Evolutionary conservation across 163 green algal genomes (phyloP).

Genomic region (Chlorella variabilis): DNA sequence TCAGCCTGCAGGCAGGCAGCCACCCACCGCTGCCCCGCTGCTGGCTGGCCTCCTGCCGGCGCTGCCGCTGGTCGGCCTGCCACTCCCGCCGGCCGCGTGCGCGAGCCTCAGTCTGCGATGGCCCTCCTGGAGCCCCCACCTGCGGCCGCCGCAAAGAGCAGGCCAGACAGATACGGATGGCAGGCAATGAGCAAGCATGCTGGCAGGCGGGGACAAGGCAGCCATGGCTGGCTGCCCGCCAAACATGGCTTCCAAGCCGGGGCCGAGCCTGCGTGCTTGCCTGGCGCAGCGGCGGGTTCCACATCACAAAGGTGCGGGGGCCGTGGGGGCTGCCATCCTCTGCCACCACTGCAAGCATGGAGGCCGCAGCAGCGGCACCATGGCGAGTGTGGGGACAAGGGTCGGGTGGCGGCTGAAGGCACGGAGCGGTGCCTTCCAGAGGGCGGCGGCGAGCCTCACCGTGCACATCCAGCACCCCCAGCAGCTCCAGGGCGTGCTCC

Average conservation of each 20-base stretch:
- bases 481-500: constrained; percentile 72
- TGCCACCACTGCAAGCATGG: constrained; percentile 52
- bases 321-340: constrained; percentile 88
- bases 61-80: constrained; percentile 27
- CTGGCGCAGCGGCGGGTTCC: constrained; percentile 89
- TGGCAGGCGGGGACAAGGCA: too few species aligned
- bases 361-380: background rate
- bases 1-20: background rate
- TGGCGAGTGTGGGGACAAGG: too few species aligned
- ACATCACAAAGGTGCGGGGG: constrained; percentile 89
- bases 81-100: background rate
- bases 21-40: constrained; percentile 36
- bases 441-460: background rate
- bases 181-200: too few species aligned
- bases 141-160: too few species aligned
- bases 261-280: background rate
- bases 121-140: background rate
- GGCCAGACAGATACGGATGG: too few species aligned
- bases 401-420: too few species aligned
- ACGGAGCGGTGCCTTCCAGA: too few species aligned
- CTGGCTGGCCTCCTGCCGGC: constrained; percentile 56
- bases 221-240: background rate
- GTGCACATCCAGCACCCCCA: constrained; percentile 51
- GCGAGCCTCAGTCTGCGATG: background rate
- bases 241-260: background rate